phyloP scores from a whole-genome alignment of 108 stramenopile species.

The Nitzschia putrida region DNA sequence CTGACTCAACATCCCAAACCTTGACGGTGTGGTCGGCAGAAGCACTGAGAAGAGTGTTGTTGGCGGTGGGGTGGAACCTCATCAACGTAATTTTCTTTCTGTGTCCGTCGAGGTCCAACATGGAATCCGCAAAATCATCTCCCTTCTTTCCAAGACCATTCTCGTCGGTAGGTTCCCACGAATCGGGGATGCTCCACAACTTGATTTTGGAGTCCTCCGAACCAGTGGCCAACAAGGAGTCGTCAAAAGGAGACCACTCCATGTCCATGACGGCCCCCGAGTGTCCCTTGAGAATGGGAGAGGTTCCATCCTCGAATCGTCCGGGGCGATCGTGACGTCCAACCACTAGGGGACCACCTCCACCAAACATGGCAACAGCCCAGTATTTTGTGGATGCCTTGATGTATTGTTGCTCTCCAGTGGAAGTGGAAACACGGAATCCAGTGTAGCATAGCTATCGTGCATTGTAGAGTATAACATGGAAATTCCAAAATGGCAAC shows the following conservation, averaged over 20 bases:
- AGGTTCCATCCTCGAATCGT: constrained; percentile 69
- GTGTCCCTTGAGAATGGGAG: constrained; percentile 91
- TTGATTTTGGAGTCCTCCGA: constrained; percentile 95
- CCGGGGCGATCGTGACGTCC: constrained; percentile 86
- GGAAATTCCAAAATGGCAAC: no score
- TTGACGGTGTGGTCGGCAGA: constrained; percentile 89
- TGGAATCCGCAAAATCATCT: constrained; percentile 77
- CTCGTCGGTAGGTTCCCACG: constrained; percentile 89
- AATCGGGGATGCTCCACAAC: constrained; percentile 95
- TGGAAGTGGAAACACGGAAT: constrained; percentile 89
- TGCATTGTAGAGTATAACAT: no score
- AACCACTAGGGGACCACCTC: constrained; percentile 93
- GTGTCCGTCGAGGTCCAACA: constrained; percentile 91
- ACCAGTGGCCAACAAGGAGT: constrained; percentile 89
- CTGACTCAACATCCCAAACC: constrained; percentile 96
- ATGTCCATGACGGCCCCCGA: constrained; percentile 90
- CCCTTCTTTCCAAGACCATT: constrained; percentile 83
- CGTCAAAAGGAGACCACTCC: constrained; percentile 98
- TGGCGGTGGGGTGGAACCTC: constrained; percentile 92
- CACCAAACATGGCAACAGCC: constrained; percentile 91
- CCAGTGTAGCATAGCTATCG: constrained; percentile 76
- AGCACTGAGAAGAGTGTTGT: constrained; percentile 84
- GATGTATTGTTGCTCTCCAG: constrained; percentile 98
- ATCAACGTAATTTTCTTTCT: constrained; percentile 91
- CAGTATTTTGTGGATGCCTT: constrained; percentile 98